Evolutionary conservation across 371 early-diverging fungal genomes (phyloP).

Genomic region (Rhizopus microsporus): DNA sequence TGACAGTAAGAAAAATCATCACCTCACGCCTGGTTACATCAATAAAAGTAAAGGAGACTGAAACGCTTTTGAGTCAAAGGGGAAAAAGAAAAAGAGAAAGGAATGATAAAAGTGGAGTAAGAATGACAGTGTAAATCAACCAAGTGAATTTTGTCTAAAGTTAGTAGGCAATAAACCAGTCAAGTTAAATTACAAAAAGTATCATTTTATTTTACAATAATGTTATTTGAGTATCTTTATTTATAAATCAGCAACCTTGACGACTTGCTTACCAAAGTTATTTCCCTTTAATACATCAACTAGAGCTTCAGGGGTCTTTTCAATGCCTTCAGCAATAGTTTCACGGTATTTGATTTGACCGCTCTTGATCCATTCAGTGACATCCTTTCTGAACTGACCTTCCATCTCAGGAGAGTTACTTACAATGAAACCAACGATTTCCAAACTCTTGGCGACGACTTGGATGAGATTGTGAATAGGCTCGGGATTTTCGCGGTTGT

Average conservation of each 20-base stretch:
- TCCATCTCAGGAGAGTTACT: conserved; percentile 33
- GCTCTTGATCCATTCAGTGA: conserved; percentile 60
- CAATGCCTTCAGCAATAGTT: conserved; percentile 71
- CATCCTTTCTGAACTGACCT: conserved; percentile 56
- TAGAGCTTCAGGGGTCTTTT: conserved; percentile 75
- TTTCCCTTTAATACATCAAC: conserved; percentile 71
- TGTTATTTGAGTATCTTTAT: not conserved
- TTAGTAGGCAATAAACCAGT: too few relatives aligned
- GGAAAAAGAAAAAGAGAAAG: too few relatives aligned
- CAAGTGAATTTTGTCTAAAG: too few relatives aligned
- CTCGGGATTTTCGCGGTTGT: conserved; percentile 49
- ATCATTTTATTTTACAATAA: too few relatives aligned
- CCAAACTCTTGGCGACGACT: conserved; percentile 46
- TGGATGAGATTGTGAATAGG: conserved; percentile 39
- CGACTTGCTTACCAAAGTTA: conserved; percentile 82
- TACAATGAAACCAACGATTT: conserved; percentile 68
- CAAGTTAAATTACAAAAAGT: too few relatives aligned
- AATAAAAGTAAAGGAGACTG: too few relatives aligned
- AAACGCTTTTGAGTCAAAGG: too few relatives aligned
- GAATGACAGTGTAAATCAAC: not conserved
- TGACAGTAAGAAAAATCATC: too few relatives aligned
- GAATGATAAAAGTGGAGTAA: too few relatives aligned
- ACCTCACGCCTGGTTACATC: too few relatives aligned
- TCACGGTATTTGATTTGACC: conserved; percentile 70
- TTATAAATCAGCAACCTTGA: conserved; percentile 63